Evolutionary conservation across 768 basidiomycete genomes (phyloP).

Genomic region (Trametes cingulata): DNA sequence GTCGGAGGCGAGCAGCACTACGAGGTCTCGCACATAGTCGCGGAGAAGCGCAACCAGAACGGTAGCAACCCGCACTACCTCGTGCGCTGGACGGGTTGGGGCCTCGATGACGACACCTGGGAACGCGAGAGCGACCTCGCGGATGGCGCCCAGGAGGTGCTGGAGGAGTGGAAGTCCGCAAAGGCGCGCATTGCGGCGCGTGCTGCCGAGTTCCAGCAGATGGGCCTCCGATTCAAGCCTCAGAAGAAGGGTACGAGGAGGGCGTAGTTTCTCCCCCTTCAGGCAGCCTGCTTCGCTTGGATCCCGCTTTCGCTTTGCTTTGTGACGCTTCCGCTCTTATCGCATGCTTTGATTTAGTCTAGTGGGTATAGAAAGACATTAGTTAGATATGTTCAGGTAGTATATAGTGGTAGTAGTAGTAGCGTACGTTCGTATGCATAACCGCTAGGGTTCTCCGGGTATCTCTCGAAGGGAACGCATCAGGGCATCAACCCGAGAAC

Average conservation of each 20-base stretch:
- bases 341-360: neutral
- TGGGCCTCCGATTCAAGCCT: constrained; percentile 10
- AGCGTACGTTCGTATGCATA: neutral
- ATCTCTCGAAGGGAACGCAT: neutral
- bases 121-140: constrained; percentile 21
- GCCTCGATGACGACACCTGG: constrained; percentile 33
- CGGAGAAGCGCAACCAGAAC: constrained; percentile 21
- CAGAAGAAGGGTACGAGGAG: neutral
- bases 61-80: constrained; percentile 19
- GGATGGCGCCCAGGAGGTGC: constrained; percentile 26
- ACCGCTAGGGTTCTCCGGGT: no score
- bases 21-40: constrained; percentile 35
- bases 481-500: neutral
- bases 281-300: neutral
- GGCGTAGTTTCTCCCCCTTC: neutral
- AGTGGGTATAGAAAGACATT: neutral
- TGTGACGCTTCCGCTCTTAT: neutral
- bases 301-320: neutral
- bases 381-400: neutral
- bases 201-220: constrained; percentile 13
- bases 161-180: constrained; percentile 24
- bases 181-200: constrained; percentile 22
- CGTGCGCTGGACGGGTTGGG: constrained; percentile 34
- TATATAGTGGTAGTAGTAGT: neutral
- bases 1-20: constrained; percentile 26